A percentile compares a stretch with the other conserved stretches of the same genome.
These are phyloP conservation scores for Penicillium parvum DNA, from an alignment of 495 filamentous ascomycete genomes.

Conservation along the genomic window DNA sequence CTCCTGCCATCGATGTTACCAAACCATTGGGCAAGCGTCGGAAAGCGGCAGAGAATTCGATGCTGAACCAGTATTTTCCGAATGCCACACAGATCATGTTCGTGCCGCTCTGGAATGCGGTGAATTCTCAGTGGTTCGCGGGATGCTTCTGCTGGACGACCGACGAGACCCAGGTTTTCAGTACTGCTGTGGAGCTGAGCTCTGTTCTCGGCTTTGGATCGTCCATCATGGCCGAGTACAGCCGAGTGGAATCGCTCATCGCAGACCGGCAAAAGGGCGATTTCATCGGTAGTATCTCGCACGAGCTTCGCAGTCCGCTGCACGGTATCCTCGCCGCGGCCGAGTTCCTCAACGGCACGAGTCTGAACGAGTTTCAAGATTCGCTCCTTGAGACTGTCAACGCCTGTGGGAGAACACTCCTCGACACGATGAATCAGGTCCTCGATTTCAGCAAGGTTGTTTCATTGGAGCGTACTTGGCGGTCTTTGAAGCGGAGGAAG, in stretches of 20 bases:
- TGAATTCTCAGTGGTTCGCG: slow-evolving; percentile 63
- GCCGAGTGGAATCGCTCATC: slow-evolving; percentile 53
- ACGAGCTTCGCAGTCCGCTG: slow-evolving; percentile 74
- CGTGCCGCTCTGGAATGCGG: slow-evolving; percentile 66
- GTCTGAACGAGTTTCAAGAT: slow-evolving; percentile 50
- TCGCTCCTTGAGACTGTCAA: slow-evolving; percentile 71
- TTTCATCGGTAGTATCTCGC: slow-evolving; percentile 74
- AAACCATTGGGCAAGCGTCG: slow-evolving; percentile 36
- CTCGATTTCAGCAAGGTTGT: slow-evolving; percentile 71
- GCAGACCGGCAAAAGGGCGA: slow-evolving; percentile 64
- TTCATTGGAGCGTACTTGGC: slow-evolving; percentile 45
- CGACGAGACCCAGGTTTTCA: slow-evolving; percentile 40
- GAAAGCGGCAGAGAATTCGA: slow-evolving; percentile 37
- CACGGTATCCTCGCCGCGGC: slow-evolving; percentile 71
- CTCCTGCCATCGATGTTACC: slow-evolving; percentile 25
- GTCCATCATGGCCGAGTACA: slow-evolving; percentile 64
- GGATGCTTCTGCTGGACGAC: slow-evolving; percentile 62
- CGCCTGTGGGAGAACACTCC: slow-evolving; percentile 66
- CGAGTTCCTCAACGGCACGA: slow-evolving; percentile 56
- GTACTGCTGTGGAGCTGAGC: slow-evolving; percentile 38
- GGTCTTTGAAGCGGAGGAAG: slow-evolving; percentile 33
- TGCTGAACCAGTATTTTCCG: slow-evolving; percentile 45
- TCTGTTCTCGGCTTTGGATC: slow-evolving; percentile 62
- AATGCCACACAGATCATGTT: slow-evolving; percentile 42
- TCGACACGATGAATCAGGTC: slow-evolving; percentile 77